Conservation (phyloP, 2,329 filamentous ascomycete species). For the Hypomyces perniciosus region DNA sequence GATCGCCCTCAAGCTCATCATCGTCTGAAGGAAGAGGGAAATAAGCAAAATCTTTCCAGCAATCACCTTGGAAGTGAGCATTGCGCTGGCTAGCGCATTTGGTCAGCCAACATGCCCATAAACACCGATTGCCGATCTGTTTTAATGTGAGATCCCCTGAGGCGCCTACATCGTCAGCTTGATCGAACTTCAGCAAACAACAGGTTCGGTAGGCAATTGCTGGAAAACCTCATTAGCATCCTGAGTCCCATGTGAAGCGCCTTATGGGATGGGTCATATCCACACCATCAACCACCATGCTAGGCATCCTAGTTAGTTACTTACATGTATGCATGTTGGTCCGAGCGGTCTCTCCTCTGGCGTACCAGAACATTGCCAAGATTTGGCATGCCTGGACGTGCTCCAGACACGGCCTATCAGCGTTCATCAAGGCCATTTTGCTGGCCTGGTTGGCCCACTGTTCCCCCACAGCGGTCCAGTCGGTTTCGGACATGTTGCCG, state of each 20-base stretch:
- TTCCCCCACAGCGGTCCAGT: background rate
- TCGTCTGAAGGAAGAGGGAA: background rate
- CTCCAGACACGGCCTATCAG: background rate
- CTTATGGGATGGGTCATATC: background rate
- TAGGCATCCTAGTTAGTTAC: no score
- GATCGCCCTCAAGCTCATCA: background rate
- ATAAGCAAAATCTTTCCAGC: background rate
- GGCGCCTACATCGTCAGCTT: background rate
- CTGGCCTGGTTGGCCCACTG: background rate
- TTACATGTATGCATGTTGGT: background rate
- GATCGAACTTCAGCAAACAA: background rate
- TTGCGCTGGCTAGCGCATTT: background rate
- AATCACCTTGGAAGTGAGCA: background rate
- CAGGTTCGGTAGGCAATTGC: background rate
- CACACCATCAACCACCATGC: no score
- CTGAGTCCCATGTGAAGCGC: background rate
- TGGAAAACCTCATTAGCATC: background rate
- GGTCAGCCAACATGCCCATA: background rate
- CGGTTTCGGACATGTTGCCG: background rate
- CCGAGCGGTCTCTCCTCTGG: background rate
- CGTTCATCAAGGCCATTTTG: background rate
- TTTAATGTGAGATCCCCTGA: background rate
- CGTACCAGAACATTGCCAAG: background rate
- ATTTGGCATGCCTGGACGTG: background rate
- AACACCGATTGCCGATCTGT: background rate